Percentiles rank a stretch among this genome's conserved stretches.
phyloP scores from a whole-genome alignment of 1,284 basidiomycete genomes.

The Boletus hoseneyae region DNA sequence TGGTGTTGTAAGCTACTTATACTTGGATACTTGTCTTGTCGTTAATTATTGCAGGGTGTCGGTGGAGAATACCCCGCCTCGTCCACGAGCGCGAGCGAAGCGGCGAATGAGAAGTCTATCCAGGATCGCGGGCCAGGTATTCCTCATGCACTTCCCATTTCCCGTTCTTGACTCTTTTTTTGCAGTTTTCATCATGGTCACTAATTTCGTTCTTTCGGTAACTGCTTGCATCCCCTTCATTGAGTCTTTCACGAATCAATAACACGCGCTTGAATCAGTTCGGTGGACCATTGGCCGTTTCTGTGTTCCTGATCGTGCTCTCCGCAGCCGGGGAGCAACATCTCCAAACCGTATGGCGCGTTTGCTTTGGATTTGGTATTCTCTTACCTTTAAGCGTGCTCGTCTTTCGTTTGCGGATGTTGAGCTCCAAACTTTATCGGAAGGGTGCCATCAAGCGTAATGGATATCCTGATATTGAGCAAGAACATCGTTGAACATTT shows the following conservation, averaged over 20 bases:
- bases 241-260: slow-evolving; percentile 11
- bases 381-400: slow-evolving; percentile 69
- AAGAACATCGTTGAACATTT: slow-evolving; percentile 8
- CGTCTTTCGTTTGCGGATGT: slow-evolving; percentile 68
- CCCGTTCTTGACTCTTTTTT: slow-evolving; percentile 5
- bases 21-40: not conserved
- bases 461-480: not conserved
- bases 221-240: slow-evolving; percentile 10
- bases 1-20: slow-evolving; percentile 51
- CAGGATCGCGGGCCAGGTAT: slow-evolving; percentile 60
- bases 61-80: slow-evolving; percentile 80
- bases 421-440: slow-evolving; percentile 64
- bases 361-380: slow-evolving; percentile 72
- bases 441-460: slow-evolving; percentile 63
- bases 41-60: slow-evolving; percentile 46
- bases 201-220: slow-evolving; percentile 63
- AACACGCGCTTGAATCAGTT: slow-evolving; percentile 38
- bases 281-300: slow-evolving; percentile 67
- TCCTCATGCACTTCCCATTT: slow-evolving; percentile 6
- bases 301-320: slow-evolving; percentile 71
- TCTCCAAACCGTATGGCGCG: slow-evolving; percentile 71
- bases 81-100: slow-evolving; percentile 63
- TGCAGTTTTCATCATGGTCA: slow-evolving; percentile 69
- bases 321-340: slow-evolving; percentile 62
- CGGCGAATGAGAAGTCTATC: slow-evolving; percentile 68